Base-by-base conservation (phyloP, 2,329 filamentous ascomycete species). In the Penicillium freii region DNA sequence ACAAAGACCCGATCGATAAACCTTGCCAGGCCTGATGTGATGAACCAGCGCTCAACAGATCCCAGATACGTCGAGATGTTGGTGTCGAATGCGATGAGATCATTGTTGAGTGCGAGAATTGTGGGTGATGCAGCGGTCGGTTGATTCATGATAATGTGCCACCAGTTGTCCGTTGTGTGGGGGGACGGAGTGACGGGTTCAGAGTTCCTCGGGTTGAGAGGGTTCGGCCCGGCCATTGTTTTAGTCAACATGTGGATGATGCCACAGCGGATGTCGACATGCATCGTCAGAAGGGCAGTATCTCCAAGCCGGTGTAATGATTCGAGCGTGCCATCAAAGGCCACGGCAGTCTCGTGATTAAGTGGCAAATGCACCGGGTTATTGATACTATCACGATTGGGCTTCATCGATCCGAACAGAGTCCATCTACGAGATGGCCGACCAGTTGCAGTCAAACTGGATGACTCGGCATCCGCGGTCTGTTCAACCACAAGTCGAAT, bases 51-150 rank as follows among this genome's bases (percentile, higher is more conserved):
- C 73, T 96, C 91, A 40, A 83, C 78, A 8, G 84, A 77, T 4
- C 90, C 87, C 5, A 97, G 82, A 71, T 89, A 91, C 2, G 83
- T 82, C 4, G 86, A 84, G 38, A 92, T 82, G 23, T 89, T 92
- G 67, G 93, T 91, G 72, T 97, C 92, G 73, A 96, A 95, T 27
- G 85, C 81, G n/a, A 95, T 87, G 31, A 99, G 82, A 61, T 92
- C 88, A 46, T 86, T 83, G 76, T 96, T 96, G 54, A 99, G 84
- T 19, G 83, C 82, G n/a, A 97, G 79, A 45, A 99, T 89, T 54
- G 87, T 82, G 4, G 91, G 86, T 2, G 76, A 78, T 23, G 77
- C 77, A 7, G 77, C 73, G 4, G 74, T 75, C 15, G 77, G 77
- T 29, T 71, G 74, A 36, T 72, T 71, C 44, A 72, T 61, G 31